Conservation (phyloP, 2,329 filamentous ascomycete genomes). For the Elsinoe necatrix region DNA sequence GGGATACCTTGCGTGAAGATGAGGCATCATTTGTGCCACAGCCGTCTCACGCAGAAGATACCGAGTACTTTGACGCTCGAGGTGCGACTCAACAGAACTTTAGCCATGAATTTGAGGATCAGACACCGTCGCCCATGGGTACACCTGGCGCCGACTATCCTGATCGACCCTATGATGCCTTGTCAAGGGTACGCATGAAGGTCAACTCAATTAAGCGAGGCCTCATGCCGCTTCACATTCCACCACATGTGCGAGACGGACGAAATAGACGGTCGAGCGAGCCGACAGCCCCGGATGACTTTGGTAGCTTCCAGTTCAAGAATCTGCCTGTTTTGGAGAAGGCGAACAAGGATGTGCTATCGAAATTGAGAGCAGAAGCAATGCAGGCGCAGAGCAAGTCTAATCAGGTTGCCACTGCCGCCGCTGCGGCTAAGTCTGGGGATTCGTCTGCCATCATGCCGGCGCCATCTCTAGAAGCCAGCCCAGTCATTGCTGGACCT, state of each 20-base stretch:
- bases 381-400: constrained; percentile 58
- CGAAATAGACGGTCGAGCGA: constrained; percentile 85
- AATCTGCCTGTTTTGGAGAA: constrained; percentile 94
- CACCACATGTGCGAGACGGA: constrained; percentile 86
- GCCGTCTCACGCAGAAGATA: constrained; percentile 89
- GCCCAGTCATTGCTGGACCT: constrained; percentile 70
- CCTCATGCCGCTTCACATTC: constrained; percentile 91
- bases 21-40: constrained; percentile 93
- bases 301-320: constrained; percentile 94
- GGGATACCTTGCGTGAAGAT: constrained; percentile 86
- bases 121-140: constrained; percentile 62
- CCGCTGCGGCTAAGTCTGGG: constrained; percentile 20
- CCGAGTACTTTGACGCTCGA: constrained; percentile 90
- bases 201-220: constrained; percentile 79
- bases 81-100: constrained; percentile 90
- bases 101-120: constrained; percentile 88
- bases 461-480: constrained; percentile 66
- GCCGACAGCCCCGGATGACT: constrained; percentile 80
- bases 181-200: constrained; percentile 81
- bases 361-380: constrained; percentile 87
- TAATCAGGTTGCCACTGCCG: constrained; percentile 28
- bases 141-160: constrained; percentile 67
- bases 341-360: constrained; percentile 97
- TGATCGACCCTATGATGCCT: constrained; percentile 86
- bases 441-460: constrained; percentile 37